Conservation (phyloP, 192 early-diverging fungal genomes). For the Entomortierella beljakovae region DNA sequence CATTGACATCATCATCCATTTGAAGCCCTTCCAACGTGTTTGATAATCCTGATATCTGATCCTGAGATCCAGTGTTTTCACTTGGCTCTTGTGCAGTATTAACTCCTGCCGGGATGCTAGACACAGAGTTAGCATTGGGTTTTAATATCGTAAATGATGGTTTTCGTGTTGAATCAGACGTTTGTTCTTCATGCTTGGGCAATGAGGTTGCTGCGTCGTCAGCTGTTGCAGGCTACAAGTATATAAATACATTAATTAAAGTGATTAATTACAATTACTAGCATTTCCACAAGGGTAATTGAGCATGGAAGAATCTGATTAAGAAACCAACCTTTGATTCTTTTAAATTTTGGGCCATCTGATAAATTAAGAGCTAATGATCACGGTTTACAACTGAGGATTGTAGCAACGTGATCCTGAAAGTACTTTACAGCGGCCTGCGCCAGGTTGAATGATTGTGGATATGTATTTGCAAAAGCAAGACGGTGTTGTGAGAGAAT, state of each 20-base stretch:
- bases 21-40: slow-evolving; percentile 30
- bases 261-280: background rate
- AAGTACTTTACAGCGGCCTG: background rate
- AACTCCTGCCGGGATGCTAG: background rate
- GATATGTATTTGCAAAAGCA: background rate
- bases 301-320: background rate
- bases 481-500: background rate
- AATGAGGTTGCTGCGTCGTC: background rate
- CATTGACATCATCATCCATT: slow-evolving; percentile 28
- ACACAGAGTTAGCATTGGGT: background rate
- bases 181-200: slow-evolving; percentile 10
- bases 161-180: background rate
- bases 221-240: slow-evolving; percentile 9
- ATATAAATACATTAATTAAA: background rate
- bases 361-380: background rate
- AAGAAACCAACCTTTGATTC: slow-evolving; percentile 13
- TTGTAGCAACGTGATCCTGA: background rate
- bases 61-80: slow-evolving; percentile 6
- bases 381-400: background rate
- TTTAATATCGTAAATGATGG: slow-evolving; percentile 29
- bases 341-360: slow-evolving; percentile 14
- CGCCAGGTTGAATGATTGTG: background rate
- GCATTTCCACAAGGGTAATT: background rate
- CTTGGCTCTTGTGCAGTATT: background rate
- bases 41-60: slow-evolving; percentile 5